A percentile compares a stretch with the other conserved stretches of the same genome.
phyloP scores from a whole-genome alignment of 306 rosid species.

The Ziziphus jujuba region DNA sequence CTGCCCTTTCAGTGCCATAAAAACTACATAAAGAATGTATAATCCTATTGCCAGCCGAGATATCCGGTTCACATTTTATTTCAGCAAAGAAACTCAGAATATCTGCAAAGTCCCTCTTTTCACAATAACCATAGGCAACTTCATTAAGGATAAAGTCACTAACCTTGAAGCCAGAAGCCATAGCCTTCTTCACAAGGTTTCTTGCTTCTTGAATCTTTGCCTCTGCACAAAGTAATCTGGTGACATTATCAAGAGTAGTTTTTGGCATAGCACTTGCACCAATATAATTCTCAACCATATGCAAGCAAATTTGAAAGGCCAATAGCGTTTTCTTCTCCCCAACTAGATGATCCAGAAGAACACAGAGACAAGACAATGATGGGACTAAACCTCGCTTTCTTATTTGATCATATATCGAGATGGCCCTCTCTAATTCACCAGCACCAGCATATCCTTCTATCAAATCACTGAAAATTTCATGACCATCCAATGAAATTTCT shows the following conservation, averaged over 20 bases:
- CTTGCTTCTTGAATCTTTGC: slow-evolving; percentile 76
- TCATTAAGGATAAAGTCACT: slow-evolving; percentile 54
- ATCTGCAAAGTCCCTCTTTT: slow-evolving; percentile 79
- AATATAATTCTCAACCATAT: slow-evolving; percentile 47
- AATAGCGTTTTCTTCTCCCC: slow-evolving; percentile 39
- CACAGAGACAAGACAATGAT: slow-evolving; percentile 39
- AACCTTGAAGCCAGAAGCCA: slow-evolving; percentile 39
- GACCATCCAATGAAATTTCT: slow-evolving; percentile 36
- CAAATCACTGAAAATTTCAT: slow-evolving; percentile 41
- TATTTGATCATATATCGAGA: slow-evolving; percentile 47
- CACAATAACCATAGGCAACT: slow-evolving; percentile 77
- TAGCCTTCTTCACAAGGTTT: slow-evolving; percentile 60
- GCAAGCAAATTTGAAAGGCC: slow-evolving; percentile 46
- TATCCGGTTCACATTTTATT: slow-evolving; percentile 51
- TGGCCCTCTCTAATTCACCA: slow-evolving; percentile 56
- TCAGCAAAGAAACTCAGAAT: slow-evolving; percentile 69
- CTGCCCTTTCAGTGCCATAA: slow-evolving; percentile 60
- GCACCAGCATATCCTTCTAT: slow-evolving; percentile 50
- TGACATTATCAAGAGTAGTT: slow-evolving; percentile 50
- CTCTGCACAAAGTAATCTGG: slow-evolving; percentile 56
- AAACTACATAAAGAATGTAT: slow-evolving; percentile 50
- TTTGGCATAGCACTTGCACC: slow-evolving; percentile 41
- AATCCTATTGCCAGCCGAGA: slow-evolving; percentile 62
- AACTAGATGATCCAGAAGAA: slow-evolving; percentile 52
- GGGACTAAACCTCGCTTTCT: slow-evolving; percentile 40